phyloP scores from a whole-genome alignment of 306 rosid genomes.

The Gastrolobium bilobum region DNA sequence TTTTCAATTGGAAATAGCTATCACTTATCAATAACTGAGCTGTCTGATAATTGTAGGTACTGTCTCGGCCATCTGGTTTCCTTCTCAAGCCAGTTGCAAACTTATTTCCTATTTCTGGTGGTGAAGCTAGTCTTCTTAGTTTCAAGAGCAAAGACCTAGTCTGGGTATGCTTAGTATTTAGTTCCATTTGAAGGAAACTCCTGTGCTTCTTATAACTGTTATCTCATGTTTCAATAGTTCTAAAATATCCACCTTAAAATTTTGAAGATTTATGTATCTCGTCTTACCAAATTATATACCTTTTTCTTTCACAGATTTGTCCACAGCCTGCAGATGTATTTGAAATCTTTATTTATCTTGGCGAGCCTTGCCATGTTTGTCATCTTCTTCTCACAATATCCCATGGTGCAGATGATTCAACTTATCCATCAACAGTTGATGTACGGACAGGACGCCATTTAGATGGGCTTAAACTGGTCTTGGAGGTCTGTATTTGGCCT shows the following conservation, averaged over 20 bases:
- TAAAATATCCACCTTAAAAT: not conserved
- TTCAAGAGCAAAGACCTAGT: slow-evolving; percentile 81
- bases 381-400: slow-evolving; percentile 99
- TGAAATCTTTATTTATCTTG: slow-evolving; percentile 92
- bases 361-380: slow-evolving; percentile 97
- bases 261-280: slow-evolving; percentile 37
- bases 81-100: slow-evolving; percentile 87
- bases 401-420: slow-evolving; percentile 97
- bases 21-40: slow-evolving; percentile 36
- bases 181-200: slow-evolving; percentile 35
- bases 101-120: slow-evolving; percentile 75
- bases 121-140: slow-evolving; percentile 89
- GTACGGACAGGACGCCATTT: slow-evolving; percentile 87
- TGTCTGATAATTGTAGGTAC: slow-evolving; percentile 71
- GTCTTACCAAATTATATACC: slow-evolving; percentile 43
- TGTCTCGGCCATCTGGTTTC: slow-evolving; percentile 88
- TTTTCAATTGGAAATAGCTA: slow-evolving; percentile 28
- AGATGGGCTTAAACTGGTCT: slow-evolving; percentile 83
- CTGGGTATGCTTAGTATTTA: slow-evolving; percentile 71
- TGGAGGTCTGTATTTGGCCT: slow-evolving; percentile 75
- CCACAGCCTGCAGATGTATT: slow-evolving; percentile 91
- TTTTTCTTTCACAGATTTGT: slow-evolving; percentile 77
- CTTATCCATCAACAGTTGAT: slow-evolving; percentile 96
- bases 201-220: slow-evolving; percentile 41
- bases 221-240: slow-evolving; percentile 36